Evolutionary conservation across 768 basidiomycete species (phyloP).

Genomic region (Boletus tylopilopsis): DNA sequence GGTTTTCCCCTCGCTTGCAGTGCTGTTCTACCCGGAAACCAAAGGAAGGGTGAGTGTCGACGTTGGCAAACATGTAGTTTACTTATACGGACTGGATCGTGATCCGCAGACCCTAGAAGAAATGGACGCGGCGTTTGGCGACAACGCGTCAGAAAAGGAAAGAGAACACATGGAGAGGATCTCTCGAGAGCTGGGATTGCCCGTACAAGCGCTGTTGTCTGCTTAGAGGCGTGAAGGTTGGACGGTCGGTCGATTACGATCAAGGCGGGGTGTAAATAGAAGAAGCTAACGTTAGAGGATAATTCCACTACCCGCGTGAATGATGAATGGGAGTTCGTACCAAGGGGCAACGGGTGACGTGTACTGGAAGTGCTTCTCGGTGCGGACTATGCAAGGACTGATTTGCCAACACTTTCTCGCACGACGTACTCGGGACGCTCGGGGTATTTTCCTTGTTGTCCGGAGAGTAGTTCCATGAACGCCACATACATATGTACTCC

Average conservation of each 20-base stretch:
- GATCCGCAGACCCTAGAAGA: slow-evolving; percentile 30
- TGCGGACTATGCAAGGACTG: not conserved
- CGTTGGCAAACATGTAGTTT: too few relatives aligned
- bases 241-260: not conserved
- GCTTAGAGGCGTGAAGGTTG: not conserved
- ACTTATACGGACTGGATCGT: not conserved
- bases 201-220: slow-evolving; percentile 20
- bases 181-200: slow-evolving; percentile 28
- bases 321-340: not conserved
- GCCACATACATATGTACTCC: not conserved
- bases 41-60: slow-evolving; percentile 28
- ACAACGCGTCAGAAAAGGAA: slow-evolving; percentile 24
- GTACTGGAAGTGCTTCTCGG: too few relatives aligned
- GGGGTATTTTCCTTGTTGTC: not conserved
- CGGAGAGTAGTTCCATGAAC: not conserved
- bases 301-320: not conserved
- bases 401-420: not conserved
- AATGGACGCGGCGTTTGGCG: slow-evolving; percentile 32
- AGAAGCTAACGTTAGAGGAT: too few relatives aligned
- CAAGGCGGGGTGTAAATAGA: too few relatives aligned
- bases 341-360: too few relatives aligned
- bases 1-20: slow-evolving; percentile 3
- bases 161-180: slow-evolving; percentile 26
- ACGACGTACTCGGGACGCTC: not conserved
- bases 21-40: slow-evolving; percentile 29